Base-by-base conservation (phyloP, 1,139 yeast genomes). In the Taphrina confusa region DNA sequence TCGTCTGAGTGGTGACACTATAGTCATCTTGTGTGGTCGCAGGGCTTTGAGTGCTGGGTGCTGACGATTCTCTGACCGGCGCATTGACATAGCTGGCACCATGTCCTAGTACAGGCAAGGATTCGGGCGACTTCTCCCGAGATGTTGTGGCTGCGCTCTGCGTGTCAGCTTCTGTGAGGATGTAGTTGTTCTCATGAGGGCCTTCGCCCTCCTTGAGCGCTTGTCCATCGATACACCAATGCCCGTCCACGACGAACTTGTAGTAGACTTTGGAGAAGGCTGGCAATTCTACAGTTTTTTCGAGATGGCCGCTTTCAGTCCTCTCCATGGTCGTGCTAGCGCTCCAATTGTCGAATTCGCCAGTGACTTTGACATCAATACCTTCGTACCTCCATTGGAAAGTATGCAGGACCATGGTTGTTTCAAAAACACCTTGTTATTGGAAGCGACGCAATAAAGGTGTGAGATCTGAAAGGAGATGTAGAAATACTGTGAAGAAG, bases 281-380 rank as follows among this genome's bases (percentile, higher is more conserved):
- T 11, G 49, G 51, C 11, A 54, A 14, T 12, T 54, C 58, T 11
- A 54, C 25, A 11, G 34, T 45, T 20, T 34, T 33, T 18, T 27
- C 37, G 18, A 54, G 44, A 22, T 54, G 58, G 14, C 58, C 58
- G 11, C 25, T 51, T 18, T 44, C 51, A 12, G 58, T 54, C 14
- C 14, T 45, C 20, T 42, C 50, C 58, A 54, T 54, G 36, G 28
- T 30, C 27, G 36, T 45, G 27, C 34, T 42, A 14, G 51, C 58
- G 16, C 31, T 25, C 58, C 58, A 54, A 25, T 54, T 44, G 58
- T 54, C 58, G 23, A 54, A 54, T 16, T 54, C 58, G 12, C 58
- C 58, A n/a, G 58, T 54, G 45, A 54, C 31, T 27, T 44, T 42
- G 44, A 54, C 51, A 44, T 44, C 34, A 30, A 23, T 18, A 36